Base-by-base conservation (phyloP, 169 alveolate genomes). In the Prorocentrum cordatum region DNA sequence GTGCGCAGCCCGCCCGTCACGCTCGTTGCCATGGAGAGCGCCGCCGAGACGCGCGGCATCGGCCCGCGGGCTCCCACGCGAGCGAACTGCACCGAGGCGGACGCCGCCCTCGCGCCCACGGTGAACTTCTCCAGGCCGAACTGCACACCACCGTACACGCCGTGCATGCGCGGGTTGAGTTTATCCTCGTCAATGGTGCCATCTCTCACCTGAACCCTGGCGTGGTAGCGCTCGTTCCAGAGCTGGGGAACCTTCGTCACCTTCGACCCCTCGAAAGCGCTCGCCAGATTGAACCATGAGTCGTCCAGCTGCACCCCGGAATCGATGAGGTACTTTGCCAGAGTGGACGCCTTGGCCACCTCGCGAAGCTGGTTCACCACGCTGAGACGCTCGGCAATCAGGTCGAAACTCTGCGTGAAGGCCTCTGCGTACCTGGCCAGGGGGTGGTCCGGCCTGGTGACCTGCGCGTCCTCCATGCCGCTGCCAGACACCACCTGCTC, bases 101-200 rank as follows among this genome's bases (percentile, higher is more conserved):
- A n/a, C n/a, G n/a, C n/a, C n/a, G n/a, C n/a, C n/a, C n/a, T n/a
- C n/a, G n/a, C n/a, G n/a, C n/a, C n/a, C n/a, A n/a, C n/a, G n/a
- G n/a, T n/a, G n/a, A n/a, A n/a, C n/a, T n/a, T n/a, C 33, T 20
- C 83, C 64, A 22, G 12, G 45, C 87, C 87, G 31, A 77, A 77
- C 87, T 77, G 73, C 39, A 77, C 87, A 0, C 87, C 87, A 24
- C 87, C 87, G 58, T 77, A 77, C 64, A 77, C 59, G 72, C 75
- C 87, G 14, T 77, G 87, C 16, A 77, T 72, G 62, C 59, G 54
- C 75, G 45, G 54, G 42, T 77, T 62, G 33, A 77, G 33, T 45
- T 14, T 1, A 20, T 27, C 36, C 36, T 24, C 9, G 7, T 18
- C 14, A 54, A 20, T 29, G 42, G 67, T 2, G 16, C 12, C 67